Evolutionary conservation across 345 rosid genomes (phyloP).

Genomic region (Euclidium syriacum): DNA sequence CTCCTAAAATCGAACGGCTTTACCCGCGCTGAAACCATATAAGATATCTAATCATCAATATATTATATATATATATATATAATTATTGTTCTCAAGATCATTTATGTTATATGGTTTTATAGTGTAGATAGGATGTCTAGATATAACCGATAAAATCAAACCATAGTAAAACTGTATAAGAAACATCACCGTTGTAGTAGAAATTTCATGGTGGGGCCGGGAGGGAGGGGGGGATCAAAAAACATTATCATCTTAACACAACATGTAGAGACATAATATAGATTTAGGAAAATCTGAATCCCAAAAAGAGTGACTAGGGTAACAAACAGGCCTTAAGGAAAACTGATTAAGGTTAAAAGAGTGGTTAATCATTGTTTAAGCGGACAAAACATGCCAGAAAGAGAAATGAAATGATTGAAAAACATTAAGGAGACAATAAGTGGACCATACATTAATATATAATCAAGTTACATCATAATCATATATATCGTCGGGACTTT

Average conservation of each 20-base stretch:
- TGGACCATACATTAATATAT: conserved; percentile 1
- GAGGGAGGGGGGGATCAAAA: too few relatives aligned
- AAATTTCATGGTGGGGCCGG: neutral
- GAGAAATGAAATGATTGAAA: conserved; percentile 5
- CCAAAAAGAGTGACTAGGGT: neutral
- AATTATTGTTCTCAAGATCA: too few relatives aligned
- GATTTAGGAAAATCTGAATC: neutral
- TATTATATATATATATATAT: too few relatives aligned
- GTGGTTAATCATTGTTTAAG: conserved; percentile 2
- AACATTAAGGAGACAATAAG: neutral
- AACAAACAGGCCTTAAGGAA: neutral
- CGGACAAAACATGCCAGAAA: neutral
- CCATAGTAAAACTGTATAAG: too few relatives aligned
- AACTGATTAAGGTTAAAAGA: neutral
- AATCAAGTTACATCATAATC: neutral
- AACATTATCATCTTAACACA: neutral
- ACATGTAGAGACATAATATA: conserved; percentile 8
- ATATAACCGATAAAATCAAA: too few relatives aligned
- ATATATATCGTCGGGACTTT: conserved; percentile 1
- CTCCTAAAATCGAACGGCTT: too few relatives aligned
- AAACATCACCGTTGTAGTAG: too few relatives aligned
- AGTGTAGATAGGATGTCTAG: too few relatives aligned
- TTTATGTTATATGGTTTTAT: too few relatives aligned
- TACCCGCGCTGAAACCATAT: too few relatives aligned
- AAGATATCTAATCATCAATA: too few relatives aligned